Conservation (phyloP, 2,329 filamentous ascomycete genomes). For the Microdochium trichocladiopsis region DNA sequence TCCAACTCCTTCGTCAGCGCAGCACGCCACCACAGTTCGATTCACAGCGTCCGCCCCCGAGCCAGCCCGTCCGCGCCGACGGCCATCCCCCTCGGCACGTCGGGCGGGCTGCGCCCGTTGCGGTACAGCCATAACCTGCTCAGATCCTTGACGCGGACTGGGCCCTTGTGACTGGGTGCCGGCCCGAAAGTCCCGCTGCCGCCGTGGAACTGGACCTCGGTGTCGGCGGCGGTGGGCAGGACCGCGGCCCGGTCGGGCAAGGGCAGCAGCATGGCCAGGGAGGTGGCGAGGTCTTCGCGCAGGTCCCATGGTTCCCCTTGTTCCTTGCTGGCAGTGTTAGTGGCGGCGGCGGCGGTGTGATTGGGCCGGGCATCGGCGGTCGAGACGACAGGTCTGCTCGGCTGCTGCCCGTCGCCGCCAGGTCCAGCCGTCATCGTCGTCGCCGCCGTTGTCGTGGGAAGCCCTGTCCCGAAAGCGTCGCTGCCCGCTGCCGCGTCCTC, state of each 20-base stretch:
- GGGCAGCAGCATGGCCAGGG: neutral
- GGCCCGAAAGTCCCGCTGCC: no score
- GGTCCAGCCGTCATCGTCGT: no score
- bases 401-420: neutral
- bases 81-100: slow-evolving; percentile 10
- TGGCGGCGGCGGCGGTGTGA: neutral
- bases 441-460: no score
- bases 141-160: slow-evolving; percentile 50
- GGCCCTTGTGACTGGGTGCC: no score
- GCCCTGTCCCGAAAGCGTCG: no score
- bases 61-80: neutral
- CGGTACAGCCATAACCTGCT: slow-evolving; percentile 57
- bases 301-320: neutral
- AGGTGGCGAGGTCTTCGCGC: neutral
- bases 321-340: neutral
- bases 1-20: no score
- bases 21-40: no score
- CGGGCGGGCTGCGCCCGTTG: slow-evolving; percentile 47
- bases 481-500: slow-evolving; percentile 18
- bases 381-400: neutral
- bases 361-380: neutral
- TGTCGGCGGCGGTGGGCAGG: slow-evolving; percentile 12
- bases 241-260: slow-evolving; percentile 3
- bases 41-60: neutral
- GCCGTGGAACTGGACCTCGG: slow-evolving; percentile 31